Conservation (phyloP, 306 rosid species). For the Parietaria judaica region DNA sequence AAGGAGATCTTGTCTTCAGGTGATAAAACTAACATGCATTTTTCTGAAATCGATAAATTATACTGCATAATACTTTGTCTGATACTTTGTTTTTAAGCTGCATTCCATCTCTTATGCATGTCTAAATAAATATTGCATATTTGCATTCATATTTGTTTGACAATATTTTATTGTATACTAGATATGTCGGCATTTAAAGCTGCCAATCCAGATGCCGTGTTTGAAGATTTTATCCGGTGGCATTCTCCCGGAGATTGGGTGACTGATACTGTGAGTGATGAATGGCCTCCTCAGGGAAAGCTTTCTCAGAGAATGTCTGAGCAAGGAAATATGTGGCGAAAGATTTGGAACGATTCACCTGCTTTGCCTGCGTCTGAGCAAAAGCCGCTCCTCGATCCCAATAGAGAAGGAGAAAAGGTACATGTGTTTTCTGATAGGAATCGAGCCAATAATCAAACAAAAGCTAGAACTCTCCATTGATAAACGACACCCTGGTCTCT, state of each 20-base stretch:
- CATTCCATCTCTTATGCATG: background rate
- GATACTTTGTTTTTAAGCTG: background rate
- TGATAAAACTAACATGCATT: conserved; percentile 25
- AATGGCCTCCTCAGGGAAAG: conserved; percentile 76
- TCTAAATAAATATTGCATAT: background rate
- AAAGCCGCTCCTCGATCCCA: conserved; percentile 86
- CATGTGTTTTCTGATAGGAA: background rate
- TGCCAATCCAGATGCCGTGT: conserved; percentile 86
- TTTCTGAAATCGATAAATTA: background rate
- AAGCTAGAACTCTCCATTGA: too few relatives aligned
- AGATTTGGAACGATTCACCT: conserved; percentile 70
- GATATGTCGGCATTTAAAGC: conserved; percentile 99
- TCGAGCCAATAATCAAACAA: too few relatives aligned
- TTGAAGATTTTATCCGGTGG: conserved; percentile 98
- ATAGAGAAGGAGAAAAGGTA: conserved; percentile 94
- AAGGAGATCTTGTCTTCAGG: conserved; percentile 88
- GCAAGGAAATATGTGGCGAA: conserved; percentile 83
- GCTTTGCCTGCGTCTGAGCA: conserved; percentile 78
- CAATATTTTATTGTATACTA: conserved; percentile 29
- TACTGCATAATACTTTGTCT: background rate
- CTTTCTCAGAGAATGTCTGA: conserved; percentile 97
- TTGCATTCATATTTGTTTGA: conserved; percentile 10
- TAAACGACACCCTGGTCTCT: too few relatives aligned
- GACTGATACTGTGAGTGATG: conserved; percentile 31
- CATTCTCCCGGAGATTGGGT: conserved; percentile 99